phyloP scores from a whole-genome alignment of 192 early-diverging fungal genomes.

The Rhizoclosmatium sp. region DNA sequence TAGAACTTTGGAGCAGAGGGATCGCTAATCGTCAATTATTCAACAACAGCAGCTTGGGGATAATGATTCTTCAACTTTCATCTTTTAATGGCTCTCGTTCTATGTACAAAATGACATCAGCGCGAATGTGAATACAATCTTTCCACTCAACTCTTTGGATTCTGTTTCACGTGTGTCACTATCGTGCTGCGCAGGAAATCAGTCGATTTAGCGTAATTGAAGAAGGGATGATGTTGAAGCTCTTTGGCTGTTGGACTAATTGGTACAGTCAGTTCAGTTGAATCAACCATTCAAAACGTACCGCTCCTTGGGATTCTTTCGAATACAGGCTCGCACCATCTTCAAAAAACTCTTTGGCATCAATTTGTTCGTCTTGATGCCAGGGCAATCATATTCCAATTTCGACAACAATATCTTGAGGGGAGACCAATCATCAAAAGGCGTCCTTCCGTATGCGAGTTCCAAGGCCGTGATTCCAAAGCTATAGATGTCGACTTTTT shows the following conservation, averaged over 20 bases:
- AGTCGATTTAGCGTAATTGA: constrained; percentile 41
- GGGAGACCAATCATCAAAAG: constrained; percentile 60
- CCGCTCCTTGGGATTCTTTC: constrained; percentile 53
- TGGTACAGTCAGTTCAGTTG: background rate
- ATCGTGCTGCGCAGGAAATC: constrained; percentile 11
- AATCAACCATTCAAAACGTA: background rate
- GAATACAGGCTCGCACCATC: constrained; percentile 48
- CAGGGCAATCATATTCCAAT: constrained; percentile 58
- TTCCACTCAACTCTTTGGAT: constrained; percentile 16
- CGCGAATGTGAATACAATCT: too few relatives aligned
- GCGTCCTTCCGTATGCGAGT: constrained; percentile 61
- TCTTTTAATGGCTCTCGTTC: background rate
- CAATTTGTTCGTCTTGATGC: constrained; percentile 45
- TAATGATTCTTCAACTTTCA: constrained; percentile 42
- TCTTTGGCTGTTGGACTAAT: constrained; percentile 44
- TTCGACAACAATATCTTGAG: constrained; percentile 58
- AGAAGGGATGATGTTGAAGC: constrained; percentile 48
- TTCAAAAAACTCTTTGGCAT: constrained; percentile 51
- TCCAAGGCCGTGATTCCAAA: constrained; percentile 68
- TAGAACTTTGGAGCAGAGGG: constrained; percentile 85
- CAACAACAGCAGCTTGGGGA: constrained; percentile 91
- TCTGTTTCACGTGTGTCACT: constrained; percentile 21
- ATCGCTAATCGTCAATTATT: constrained; percentile 89
- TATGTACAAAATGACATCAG: background rate
- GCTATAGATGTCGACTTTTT: constrained; percentile 65